These are phyloP conservation scores for Chaetoscypha palmicola DNA, from an alignment of 2,329 filamentous ascomycete genomes.

Conservation along the genomic window DNA sequence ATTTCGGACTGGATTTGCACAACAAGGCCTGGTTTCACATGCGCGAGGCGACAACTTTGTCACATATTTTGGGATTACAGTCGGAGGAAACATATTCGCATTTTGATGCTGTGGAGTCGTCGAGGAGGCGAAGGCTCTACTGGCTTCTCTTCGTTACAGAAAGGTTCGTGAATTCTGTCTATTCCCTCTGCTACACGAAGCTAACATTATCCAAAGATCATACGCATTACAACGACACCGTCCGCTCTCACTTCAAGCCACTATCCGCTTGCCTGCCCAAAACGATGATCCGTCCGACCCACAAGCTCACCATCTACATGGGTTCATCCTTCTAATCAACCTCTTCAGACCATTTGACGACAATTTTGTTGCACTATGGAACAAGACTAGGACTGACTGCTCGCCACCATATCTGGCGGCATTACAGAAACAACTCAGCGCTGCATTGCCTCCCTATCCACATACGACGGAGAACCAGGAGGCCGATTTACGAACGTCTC, in stretches of 20 bases:
- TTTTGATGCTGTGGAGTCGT: constrained; percentile 52
- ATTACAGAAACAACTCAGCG: constrained; percentile 56
- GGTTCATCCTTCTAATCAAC: constrained; percentile 53
- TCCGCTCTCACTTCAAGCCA: constrained; percentile 63
- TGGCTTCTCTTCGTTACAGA: constrained; percentile 69
- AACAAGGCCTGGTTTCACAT: constrained; percentile 75
- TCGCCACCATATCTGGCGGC: constrained; percentile 48
- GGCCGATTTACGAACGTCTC: constrained; percentile 49
- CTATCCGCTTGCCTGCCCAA: constrained; percentile 57
- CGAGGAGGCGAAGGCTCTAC: constrained; percentile 59
- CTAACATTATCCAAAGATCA: constrained; percentile 38
- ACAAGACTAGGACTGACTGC: constrained; percentile 53
- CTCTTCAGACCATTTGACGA: constrained; percentile 63
- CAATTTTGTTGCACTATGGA: constrained; percentile 57
- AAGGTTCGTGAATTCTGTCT: constrained; percentile 40
- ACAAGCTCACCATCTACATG: constrained; percentile 44
- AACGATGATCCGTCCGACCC: constrained; percentile 54
- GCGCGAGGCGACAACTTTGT: constrained; percentile 67
- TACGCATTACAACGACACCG: constrained; percentile 66
- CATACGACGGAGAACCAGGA: constrained; percentile 46
- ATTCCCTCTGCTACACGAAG: not conserved
- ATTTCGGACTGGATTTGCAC: constrained; percentile 65
- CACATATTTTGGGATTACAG: constrained; percentile 52
- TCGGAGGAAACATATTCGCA: constrained; percentile 57
- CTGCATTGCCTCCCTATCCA: constrained; percentile 45